Evolutionary conservation across 2,329 filamentous ascomycete species (phyloP), one percentile per base, ranked within the genome.

Genomic region (Madurella fahalii): DNA sequence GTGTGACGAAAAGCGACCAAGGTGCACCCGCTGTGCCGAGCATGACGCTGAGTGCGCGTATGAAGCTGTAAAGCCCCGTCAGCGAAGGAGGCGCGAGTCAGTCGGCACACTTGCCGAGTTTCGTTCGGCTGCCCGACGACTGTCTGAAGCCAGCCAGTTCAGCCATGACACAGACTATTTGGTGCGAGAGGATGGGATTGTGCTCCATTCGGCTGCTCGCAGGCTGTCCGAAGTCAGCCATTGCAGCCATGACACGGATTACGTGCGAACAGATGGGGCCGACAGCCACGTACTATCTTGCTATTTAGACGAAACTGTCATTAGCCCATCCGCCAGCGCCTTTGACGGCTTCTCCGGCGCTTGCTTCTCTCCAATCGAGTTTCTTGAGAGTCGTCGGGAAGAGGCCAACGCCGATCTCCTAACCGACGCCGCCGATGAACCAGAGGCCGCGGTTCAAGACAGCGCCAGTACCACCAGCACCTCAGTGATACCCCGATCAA

Each of bases 1-100:
- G 68, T 82, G 79, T 61, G 77, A 82, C 62, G 79, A 82, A 65
- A 69, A 66, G 34, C 74, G 77, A 8, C 79, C 79, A 2, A 68
- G 71, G 44, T 82, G 79, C 61, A 69, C 74, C 18, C 77, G 79
- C 40, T 82, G 79, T 64, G 61, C 68, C 41, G 79, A 82, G 64
- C 72, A 74, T 40, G 70, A 71, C 47, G 69, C 77, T 44, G 71
- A 75, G 18, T 82, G 79, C 61, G 66, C 70, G 2, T 82, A 82
- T 58, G 78, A 80, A 54, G 68, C 74, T 40, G 72, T 79, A 17
- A 70, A 68, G 46, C 73, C 73, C 9, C 71, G 73, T 34, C 72
- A 74, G 60, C 65, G 72, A 32, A 71, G 66, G 58, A 72, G 69
- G 57, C 69, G 69, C n/a, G 70, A 72, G 11, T 67, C 66, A 13